These are phyloP conservation scores for Tylopilus rubrobrunneus DNA, from an alignment of 768 basidiomycete species.

Conservation along the genomic window DNA sequence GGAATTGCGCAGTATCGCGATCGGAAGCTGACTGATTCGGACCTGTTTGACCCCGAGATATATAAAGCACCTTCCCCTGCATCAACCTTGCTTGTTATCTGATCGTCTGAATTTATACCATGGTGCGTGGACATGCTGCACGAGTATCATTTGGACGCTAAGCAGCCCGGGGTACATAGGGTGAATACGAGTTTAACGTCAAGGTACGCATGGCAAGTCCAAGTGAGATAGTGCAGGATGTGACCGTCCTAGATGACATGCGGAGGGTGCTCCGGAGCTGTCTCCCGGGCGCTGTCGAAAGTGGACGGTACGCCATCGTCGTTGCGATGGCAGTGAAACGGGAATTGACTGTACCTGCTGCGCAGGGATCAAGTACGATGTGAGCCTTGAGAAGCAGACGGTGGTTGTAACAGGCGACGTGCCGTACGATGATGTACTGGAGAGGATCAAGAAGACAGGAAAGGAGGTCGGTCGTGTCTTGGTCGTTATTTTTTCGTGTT, in stretches of 20 bases:
- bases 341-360: background rate
- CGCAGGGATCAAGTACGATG: conserved; percentile 41
- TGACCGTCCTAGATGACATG: conserved; percentile 71
- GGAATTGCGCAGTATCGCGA: background rate
- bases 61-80: conserved; percentile 2
- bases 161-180: conserved; percentile 8
- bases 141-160: background rate
- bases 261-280: conserved; percentile 79
- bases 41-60: background rate
- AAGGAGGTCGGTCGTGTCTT: conserved; percentile 58
- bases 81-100: background rate
- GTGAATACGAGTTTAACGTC: conserved; percentile 72
- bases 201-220: conserved; percentile 46
- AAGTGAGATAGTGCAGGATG: background rate
- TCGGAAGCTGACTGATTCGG: background rate
- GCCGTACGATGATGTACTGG: conserved; percentile 61
- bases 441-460: conserved; percentile 86
- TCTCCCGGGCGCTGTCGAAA: conserved; percentile 70
- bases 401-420: conserved; percentile 64
- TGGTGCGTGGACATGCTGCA: conserved; percentile 15
- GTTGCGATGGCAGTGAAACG: background rate
- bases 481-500: background rate
- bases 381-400: conserved; percentile 65
- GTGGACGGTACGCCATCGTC: conserved; percentile 34
- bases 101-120: conserved; percentile 10